These are phyloP conservation scores for Penicillium sp. DNA, from an alignment of 2,329 filamentous ascomycete genomes.

Conservation along the genomic window DNA sequence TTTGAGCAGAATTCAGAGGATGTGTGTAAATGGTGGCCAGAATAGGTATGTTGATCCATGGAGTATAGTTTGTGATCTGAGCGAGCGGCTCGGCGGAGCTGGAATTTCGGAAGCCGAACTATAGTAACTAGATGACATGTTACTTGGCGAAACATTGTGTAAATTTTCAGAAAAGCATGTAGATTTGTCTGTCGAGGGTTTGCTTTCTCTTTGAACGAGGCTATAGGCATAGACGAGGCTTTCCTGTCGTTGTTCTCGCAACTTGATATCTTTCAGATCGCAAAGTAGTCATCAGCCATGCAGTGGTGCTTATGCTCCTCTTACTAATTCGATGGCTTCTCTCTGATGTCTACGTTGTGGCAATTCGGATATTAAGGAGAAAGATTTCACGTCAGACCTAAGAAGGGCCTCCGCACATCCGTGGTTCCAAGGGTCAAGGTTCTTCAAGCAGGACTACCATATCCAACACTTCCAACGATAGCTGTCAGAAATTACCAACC, in stretches of 20 bases:
- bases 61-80: slow-evolving; percentile 2
- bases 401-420: too few relatives aligned
- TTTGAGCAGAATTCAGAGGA: neutral
- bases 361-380: too few relatives aligned
- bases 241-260: too few relatives aligned
- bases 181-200: neutral
- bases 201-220: neutral
- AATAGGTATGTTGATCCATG: slow-evolving; percentile 3
- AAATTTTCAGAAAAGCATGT: neutral
- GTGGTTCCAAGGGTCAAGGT: too few relatives aligned
- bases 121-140: neutral
- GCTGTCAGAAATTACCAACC: too few relatives aligned
- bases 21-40: neutral
- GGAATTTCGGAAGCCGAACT: slow-evolving; percentile 4
- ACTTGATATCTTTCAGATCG: too few relatives aligned
- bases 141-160: neutral
- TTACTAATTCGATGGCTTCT: too few relatives aligned
- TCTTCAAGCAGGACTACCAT: too few relatives aligned
- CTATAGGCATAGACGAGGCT: neutral
- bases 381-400: too few relatives aligned
- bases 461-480: too few relatives aligned
- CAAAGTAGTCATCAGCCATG: neutral
- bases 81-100: slow-evolving; percentile 1
- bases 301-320: too few relatives aligned
- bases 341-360: too few relatives aligned